These are phyloP conservation scores for Geoglossum glabrum DNA, from an alignment of 495 filamentous ascomycete species.

Conservation along the genomic window DNA sequence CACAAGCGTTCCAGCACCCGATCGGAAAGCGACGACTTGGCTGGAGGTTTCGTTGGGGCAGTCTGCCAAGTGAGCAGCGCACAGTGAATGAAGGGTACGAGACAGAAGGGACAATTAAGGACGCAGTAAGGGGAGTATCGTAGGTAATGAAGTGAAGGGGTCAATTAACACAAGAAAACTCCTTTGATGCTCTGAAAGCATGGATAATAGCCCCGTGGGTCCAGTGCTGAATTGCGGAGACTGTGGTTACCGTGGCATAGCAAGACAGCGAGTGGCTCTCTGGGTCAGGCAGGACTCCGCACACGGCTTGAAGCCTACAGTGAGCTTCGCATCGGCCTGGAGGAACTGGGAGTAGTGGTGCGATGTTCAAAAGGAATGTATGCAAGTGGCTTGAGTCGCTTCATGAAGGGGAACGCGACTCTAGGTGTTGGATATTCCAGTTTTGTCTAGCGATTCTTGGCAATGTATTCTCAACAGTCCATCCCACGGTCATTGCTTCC, in stretches of 20 bases:
- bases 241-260: not conserved
- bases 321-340: not conserved
- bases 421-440: not conserved
- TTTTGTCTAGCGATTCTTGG: slow-evolving; percentile 1
- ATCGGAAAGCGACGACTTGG: not conserved
- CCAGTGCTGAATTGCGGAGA: not conserved
- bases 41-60: not conserved
- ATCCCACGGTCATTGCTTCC: too few species aligned
- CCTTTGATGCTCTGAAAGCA: not conserved
- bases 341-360: not conserved
- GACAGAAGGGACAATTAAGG: not conserved
- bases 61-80: not conserved
- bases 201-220: not conserved
- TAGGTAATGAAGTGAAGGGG: not conserved
- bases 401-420: not conserved
- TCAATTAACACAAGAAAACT: slow-evolving; percentile 1
- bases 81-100: not conserved
- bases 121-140: not conserved
- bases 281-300: not conserved
- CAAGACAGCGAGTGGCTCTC: not conserved
- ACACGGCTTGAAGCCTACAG: not conserved
- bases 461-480: too few species aligned
- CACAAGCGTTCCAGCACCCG: not conserved
- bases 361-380: not conserved
- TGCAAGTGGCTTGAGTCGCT: not conserved